phyloP scores from a whole-genome alignment of 345 rosid genomes.

The Punica granatum region DNA sequence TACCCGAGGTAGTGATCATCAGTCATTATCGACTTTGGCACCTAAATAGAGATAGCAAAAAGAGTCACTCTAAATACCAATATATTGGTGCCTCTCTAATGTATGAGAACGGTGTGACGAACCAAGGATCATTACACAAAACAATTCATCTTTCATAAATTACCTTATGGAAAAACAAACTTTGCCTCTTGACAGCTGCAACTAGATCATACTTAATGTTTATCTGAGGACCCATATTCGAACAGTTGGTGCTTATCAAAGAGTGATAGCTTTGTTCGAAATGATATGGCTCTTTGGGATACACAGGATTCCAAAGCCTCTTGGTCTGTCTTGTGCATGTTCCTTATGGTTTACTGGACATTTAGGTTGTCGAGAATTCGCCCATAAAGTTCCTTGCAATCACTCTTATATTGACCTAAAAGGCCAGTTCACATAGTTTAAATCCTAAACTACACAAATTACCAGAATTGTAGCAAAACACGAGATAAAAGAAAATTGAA shows the following conservation, averaged over 20 bases:
- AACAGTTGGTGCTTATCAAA: slow-evolving; percentile 3
- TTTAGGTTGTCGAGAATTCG: slow-evolving; percentile 45
- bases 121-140: no score
- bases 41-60: slow-evolving; percentile 21
- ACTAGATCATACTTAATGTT: slow-evolving; percentile 62
- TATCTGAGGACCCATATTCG: slow-evolving; percentile 18
- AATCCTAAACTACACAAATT: background rate
- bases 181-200: slow-evolving; percentile 78
- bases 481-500: background rate
- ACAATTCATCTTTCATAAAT: background rate
- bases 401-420: slow-evolving; percentile 69
- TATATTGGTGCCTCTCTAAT: no score
- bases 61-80: no score
- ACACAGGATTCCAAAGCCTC: slow-evolving; percentile 55
- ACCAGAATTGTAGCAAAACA: background rate
- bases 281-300: slow-evolving; percentile 62
- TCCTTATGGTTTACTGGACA: slow-evolving; percentile 55
- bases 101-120: no score
- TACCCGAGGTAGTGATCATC: slow-evolving; percentile 52
- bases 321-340: slow-evolving; percentile 33
- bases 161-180: slow-evolving; percentile 83
- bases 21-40: slow-evolving; percentile 46
- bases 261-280: slow-evolving; percentile 27
- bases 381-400: slow-evolving; percentile 67
- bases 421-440: background rate